Evolutionary conservation across 129 eudicot genomes (phyloP), one percentile per base, ranked within the genome.

Genomic region (Chrysanthemum makinoi): DNA sequence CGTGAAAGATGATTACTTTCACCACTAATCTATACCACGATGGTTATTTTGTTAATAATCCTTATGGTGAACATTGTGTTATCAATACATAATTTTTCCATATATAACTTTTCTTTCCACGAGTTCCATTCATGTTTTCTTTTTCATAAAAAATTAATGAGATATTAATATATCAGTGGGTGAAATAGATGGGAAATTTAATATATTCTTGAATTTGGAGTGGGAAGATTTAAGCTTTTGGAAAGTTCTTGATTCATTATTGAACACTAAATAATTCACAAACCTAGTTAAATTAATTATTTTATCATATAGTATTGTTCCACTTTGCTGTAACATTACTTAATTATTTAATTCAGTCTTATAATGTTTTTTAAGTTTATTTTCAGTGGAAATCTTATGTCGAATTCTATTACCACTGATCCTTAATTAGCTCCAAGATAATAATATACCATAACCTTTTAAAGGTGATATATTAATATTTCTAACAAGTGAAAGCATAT

Each of bases 171-270:
- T 48, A 47, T 10, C 14, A 66, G 56, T 44, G 70, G 54, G 35
- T 0, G 24, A 44, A 66, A 66, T 18, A 66, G 11, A 66, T 47
- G 56, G 10, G 5, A 47, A 11, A 30, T 10, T 66, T 65, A 9
- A 66, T 66, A 28, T 58, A 13, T 18, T 55, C 14, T 56, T 56
- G 13, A 55, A 18, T 35, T 17, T 56, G 47, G 46, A 18, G 51
- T 72, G 72, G 66, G 51, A 7, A 58, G n/a, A 66, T 9, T 58
- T 75, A 56, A 44, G 61, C 80, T 75, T 75, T 58, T 67, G 43
- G 43, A 75, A 75, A 75, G 74, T 47, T 75, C 18, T 67, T 67
- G 67, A 68, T 58, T 67, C 46, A 75, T 75, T 24, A 75, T 67
- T 66, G 60, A 59, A 58, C 26, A 48, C 73, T 55, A 44, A 47